phyloP scores from a whole-genome alignment of 2,329 filamentous ascomycete species.

The Amphichorda felina region DNA sequence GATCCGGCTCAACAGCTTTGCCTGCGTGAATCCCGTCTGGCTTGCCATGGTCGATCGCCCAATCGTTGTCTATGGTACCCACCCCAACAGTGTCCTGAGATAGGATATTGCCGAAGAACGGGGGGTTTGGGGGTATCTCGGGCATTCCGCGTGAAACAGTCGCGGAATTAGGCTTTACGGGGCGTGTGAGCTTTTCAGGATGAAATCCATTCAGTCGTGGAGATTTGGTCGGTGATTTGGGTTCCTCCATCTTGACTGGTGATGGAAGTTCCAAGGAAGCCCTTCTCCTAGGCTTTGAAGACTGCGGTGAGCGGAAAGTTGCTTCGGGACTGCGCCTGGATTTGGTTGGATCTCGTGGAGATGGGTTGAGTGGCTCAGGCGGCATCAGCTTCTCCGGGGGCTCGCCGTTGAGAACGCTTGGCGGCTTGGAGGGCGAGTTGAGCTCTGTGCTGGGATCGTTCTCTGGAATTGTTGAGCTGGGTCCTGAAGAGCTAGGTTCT shows the following conservation, averaged over 20 bases:
- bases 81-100: constrained; percentile 5
- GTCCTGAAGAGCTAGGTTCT: neutral
- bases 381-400: constrained; percentile 3
- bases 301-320: constrained; percentile 2
- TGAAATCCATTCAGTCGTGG: constrained; percentile 15
- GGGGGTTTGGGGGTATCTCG: constrained; percentile 21
- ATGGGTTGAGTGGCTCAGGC: constrained; percentile 2
- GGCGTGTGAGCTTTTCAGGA: constrained; percentile 21
- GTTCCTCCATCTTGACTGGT: constrained; percentile 14
- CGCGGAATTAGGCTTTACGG: constrained; percentile 14
- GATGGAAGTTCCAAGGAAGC: constrained; percentile 18
- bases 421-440: neutral
- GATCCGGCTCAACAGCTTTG: neutral
- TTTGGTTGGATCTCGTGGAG: constrained; percentile 3
- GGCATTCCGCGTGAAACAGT: constrained; percentile 16
- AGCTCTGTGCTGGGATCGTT: neutral
- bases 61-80: neutral
- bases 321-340: constrained; percentile 2
- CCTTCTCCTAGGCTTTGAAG: constrained; percentile 16
- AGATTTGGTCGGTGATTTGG: constrained; percentile 15
- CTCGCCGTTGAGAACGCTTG: constrained; percentile 2
- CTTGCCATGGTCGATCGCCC: neutral
- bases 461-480: neutral
- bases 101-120: constrained; percentile 25
- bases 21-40: neutral